Conservation (phyloP, 306 rosid genomes). For the Macrotyloma uniflorum region DNA sequence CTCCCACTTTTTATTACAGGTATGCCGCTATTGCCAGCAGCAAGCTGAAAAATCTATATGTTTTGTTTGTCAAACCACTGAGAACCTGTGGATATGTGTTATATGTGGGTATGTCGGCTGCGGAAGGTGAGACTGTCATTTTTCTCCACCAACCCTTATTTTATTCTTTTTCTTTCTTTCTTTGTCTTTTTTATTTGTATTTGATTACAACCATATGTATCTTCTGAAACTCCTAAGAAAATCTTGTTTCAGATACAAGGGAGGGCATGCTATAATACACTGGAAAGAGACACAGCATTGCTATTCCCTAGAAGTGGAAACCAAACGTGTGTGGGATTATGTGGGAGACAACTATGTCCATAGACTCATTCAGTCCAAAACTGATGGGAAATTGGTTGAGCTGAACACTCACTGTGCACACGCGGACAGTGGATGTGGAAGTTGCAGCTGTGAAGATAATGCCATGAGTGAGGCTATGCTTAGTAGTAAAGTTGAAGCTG, state of each 20-base stretch:
- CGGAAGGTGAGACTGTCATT: constrained; percentile 69
- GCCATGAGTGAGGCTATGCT: constrained; percentile 76
- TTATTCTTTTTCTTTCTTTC: not conserved
- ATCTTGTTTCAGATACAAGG: constrained; percentile 68
- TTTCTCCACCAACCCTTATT: not conserved
- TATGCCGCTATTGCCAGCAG: constrained; percentile 96
- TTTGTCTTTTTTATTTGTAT: not conserved
- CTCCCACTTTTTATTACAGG: constrained; percentile 51
- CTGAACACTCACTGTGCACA: constrained; percentile 71
- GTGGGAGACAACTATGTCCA: constrained; percentile 97
- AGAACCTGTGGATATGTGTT: constrained; percentile 96
- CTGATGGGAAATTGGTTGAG: constrained; percentile 93
- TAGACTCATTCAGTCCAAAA: constrained; percentile 90
- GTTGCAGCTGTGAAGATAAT: constrained; percentile 74
- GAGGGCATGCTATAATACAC: constrained; percentile 88
- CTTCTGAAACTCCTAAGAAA: constrained; percentile 31
- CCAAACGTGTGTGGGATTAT: constrained; percentile 95
- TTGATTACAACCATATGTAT: not conserved
- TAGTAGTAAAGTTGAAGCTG: constrained; percentile 94
- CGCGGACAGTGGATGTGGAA: constrained; percentile 60
- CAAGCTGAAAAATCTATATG: constrained; percentile 93
- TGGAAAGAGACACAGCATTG: constrained; percentile 98
- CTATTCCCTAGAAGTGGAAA: constrained; percentile 93
- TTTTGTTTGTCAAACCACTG: constrained; percentile 87
- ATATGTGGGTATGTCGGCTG: constrained; percentile 98